Conservation (phyloP, 2,329 filamentous ascomycete species). For the Colletotrichum phormii region DNA sequence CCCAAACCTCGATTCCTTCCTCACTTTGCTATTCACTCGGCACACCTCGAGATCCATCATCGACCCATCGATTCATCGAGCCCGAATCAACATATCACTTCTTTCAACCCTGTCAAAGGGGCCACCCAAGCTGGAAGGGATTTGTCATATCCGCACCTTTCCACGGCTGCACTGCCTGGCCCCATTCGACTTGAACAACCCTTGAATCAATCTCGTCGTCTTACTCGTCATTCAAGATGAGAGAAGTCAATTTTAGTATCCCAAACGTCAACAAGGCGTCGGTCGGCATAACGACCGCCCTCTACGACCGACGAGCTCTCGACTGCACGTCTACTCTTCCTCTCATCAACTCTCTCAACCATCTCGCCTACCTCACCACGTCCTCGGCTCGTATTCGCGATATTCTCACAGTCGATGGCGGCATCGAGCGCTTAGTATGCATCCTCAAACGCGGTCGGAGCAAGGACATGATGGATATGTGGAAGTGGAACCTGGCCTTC, state of each 20-base stretch:
- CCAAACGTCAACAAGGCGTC: slow-evolving; percentile 99
- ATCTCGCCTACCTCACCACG: slow-evolving; percentile 97
- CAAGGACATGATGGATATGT: slow-evolving; percentile 99
- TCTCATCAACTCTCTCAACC: slow-evolving; percentile 98
- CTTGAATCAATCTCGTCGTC: not conserved
- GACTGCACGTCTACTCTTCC: slow-evolving; percentile 98
- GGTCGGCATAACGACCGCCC: slow-evolving; percentile 96
- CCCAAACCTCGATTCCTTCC: not conserved
- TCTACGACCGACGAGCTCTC: slow-evolving; percentile 96
- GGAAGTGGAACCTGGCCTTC: slow-evolving; percentile 99
- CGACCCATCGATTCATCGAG: slow-evolving; percentile 32
- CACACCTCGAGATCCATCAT: slow-evolving; percentile 18
- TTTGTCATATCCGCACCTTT: slow-evolving; percentile 17
- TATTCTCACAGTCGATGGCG: slow-evolving; percentile 98
- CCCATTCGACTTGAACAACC: slow-evolving; percentile 18
- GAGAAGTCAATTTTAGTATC: slow-evolving; percentile 99
- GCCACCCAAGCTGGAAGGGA: slow-evolving; percentile 34
- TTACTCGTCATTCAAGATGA: slow-evolving; percentile 73
- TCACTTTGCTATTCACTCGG: slow-evolving; percentile 1
- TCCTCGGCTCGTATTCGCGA: slow-evolving; percentile 97
- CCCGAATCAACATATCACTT: slow-evolving; percentile 1
- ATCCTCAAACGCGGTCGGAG: slow-evolving; percentile 97
- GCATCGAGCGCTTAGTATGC: slow-evolving; percentile 94
- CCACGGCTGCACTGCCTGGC: slow-evolving; percentile 35
- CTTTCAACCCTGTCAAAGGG: slow-evolving; percentile 29